A percentile compares a stretch with the other conserved stretches of the same genome.
phyloP scores from a whole-genome alignment of 2,329 filamentous ascomycete species.

The Beauveria sp. region DNA sequence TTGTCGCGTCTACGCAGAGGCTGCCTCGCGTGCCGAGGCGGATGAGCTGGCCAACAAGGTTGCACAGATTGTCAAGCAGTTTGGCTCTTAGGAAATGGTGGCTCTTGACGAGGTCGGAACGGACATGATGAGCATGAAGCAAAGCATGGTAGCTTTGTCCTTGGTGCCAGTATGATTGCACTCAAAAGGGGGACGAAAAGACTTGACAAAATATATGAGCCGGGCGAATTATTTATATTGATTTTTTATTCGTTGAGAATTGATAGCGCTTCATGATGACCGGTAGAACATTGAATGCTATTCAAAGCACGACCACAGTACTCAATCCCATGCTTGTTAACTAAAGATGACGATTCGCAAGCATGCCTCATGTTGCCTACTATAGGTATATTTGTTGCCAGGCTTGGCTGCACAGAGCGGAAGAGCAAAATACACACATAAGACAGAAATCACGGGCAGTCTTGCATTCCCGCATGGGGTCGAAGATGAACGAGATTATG shows the following conservation, averaged over 20 bases:
- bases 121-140: background rate
- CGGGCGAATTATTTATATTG: background rate
- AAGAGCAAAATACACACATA: too few relatives aligned
- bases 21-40: slow-evolving; percentile 78
- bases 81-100: slow-evolving; percentile 22
- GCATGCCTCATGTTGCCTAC: too few relatives aligned
- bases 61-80: slow-evolving; percentile 63
- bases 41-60: slow-evolving; percentile 86
- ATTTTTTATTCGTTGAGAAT: background rate
- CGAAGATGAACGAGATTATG: too few relatives aligned
- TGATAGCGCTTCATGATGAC: background rate
- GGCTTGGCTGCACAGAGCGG: too few relatives aligned
- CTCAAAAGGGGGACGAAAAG: background rate
- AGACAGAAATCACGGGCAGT: too few relatives aligned
- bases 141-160: background rate
- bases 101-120: background rate
- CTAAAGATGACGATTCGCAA: too few relatives aligned
- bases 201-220: background rate
- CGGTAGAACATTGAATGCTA: background rate
- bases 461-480: too few relatives aligned
- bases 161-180: background rate
- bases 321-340: too few relatives aligned
- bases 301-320: background rate
- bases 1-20: slow-evolving; percentile 92
- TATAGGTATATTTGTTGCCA: too few relatives aligned